Base-by-base conservation (phyloP, 2,329 filamentous ascomycete species). In the Fusarium penzigii region DNA sequence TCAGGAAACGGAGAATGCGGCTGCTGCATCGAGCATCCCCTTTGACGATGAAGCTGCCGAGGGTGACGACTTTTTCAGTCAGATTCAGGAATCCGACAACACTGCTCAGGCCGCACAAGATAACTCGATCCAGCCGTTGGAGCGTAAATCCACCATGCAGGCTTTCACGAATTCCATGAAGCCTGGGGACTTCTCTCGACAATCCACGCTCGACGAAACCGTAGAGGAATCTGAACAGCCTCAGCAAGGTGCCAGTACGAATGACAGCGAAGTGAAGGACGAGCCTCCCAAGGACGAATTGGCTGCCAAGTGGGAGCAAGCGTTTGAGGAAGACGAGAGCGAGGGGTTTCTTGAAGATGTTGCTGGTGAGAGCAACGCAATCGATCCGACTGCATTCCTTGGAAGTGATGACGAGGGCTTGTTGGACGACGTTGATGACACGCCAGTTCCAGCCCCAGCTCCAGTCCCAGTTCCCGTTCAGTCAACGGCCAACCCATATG, bases 331-430 rank as follows among this genome's bases (percentile, higher is more conserved):
- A 13, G 88, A 89, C 44, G 88, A 92, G 58, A 85, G 91, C 54
- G 84, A 86, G 20, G 78, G 78, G 20, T 80, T 86, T 40, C 69
- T 85, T 3, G 82, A 84, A 10, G 84, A 90, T 32, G 72, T 78
- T 13, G 67, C 70, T 2, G 66, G 68, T 25, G 75, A 75, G 34
- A 59, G 53, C 10, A 66, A 70, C 29, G 78, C 78, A 48, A 65
- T 89, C 16, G 86, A 90, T 59, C 79, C 85, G 1, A 75, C 82
- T 25, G 79, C 80, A 1, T 85, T 93, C 60, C 86, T 92, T 58
- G 85, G 89, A 42, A 92, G 92, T 60, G 92, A 96, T 68, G 89
- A 90, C 58, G 89, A 92, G 65, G 92, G 90, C 1, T 88, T 97
- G 54, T 75, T 97, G 10, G 87, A 96, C 7, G 92, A 92, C 51